phyloP scores from a whole-genome alignment of 371 early-diverging fungal genomes.

The Gilbertella persicaria region DNA sequence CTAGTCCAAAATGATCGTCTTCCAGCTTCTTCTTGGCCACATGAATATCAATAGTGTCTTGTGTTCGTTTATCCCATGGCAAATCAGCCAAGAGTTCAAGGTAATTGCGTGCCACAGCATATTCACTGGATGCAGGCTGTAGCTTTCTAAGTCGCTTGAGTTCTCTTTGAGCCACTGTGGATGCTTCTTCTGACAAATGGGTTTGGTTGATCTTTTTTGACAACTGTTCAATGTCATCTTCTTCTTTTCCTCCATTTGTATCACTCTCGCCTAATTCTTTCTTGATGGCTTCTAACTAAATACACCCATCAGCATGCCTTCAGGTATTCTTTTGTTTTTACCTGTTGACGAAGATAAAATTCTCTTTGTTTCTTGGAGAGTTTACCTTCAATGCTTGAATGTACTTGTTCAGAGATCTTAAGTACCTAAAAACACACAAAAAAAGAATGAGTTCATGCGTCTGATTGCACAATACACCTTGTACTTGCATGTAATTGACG shows the following conservation, averaged over 20 bases:
- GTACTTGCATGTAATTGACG: conserved; percentile 78
- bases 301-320: neutral
- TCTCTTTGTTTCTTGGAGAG: conserved; percentile 81
- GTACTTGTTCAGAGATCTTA: conserved; percentile 79
- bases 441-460: neutral
- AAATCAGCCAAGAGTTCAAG: conserved; percentile 77
- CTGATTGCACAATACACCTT: no score
- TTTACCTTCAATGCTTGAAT: conserved; percentile 78
- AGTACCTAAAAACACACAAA: conserved; percentile 48
- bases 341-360: conserved; percentile 82
- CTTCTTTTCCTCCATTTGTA: conserved; percentile 39
- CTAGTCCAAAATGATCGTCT: conserved; percentile 82
- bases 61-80: conserved; percentile 72
- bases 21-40: conserved; percentile 70
- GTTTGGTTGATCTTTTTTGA: conserved; percentile 58
- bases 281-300: conserved; percentile 80
- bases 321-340: neutral
- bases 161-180: conserved; percentile 69
- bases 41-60: conserved; percentile 69
- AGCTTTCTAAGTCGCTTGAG: conserved; percentile 72
- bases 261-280: conserved; percentile 72
- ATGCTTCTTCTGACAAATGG: conserved; percentile 67
- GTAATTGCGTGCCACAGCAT: conserved; percentile 78
- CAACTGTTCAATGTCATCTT: conserved; percentile 67
- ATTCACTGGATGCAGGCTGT: conserved; percentile 77